phyloP scores from a whole-genome alignment of 192 early-diverging fungal genomes.

The Coemansia sp. region DNA sequence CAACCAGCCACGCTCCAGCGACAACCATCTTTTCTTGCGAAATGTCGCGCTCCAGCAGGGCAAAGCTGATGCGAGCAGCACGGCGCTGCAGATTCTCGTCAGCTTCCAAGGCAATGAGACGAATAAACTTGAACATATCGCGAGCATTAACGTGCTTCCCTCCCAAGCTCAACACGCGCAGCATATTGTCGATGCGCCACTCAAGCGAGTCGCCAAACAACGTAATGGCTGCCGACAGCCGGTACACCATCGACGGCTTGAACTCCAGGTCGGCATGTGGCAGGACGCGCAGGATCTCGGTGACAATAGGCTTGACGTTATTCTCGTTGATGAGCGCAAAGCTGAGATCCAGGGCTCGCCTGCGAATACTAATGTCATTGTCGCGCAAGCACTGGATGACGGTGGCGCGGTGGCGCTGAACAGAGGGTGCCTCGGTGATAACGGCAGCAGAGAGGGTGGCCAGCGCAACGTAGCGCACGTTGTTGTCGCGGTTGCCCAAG shows the following conservation, averaged over 20 bases:
- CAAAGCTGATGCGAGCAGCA: conserved; percentile 84
- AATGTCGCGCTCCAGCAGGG: conserved; percentile 69
- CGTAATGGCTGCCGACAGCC: conserved; percentile 91
- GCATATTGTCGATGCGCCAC: conserved; percentile 96
- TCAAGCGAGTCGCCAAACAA: conserved; percentile 90
- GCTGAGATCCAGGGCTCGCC: conserved; percentile 90
- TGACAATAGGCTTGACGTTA: conserved; percentile 90
- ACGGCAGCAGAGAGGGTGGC: conserved; percentile 92
- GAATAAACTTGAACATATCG: conserved; percentile 83
- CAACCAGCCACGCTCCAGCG: conserved; percentile 90
- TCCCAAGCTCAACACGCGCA: conserved; percentile 79
- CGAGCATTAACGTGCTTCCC: conserved; percentile 72
- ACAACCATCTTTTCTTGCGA: conserved; percentile 85
- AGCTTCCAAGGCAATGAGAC: conserved; percentile 73
- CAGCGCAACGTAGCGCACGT: conserved; percentile 97
- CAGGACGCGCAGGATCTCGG: conserved; percentile 90
- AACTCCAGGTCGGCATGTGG: conserved; percentile 89
- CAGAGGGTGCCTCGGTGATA: conserved; percentile 84
- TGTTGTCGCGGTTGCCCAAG: conserved; percentile 93
- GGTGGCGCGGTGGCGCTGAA: conserved; percentile 96
- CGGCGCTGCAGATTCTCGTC: conserved; percentile 78
- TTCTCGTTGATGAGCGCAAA: conserved; percentile 93
- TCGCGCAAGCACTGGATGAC: conserved; percentile 95
- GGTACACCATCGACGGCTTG: conserved; percentile 84
- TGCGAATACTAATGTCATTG: conserved; percentile 93